Percentiles rank a stretch among this genome's conserved stretches.
phyloP scores from a whole-genome alignment of 148 eudicot genomes.

The Silene latifolia region DNA sequence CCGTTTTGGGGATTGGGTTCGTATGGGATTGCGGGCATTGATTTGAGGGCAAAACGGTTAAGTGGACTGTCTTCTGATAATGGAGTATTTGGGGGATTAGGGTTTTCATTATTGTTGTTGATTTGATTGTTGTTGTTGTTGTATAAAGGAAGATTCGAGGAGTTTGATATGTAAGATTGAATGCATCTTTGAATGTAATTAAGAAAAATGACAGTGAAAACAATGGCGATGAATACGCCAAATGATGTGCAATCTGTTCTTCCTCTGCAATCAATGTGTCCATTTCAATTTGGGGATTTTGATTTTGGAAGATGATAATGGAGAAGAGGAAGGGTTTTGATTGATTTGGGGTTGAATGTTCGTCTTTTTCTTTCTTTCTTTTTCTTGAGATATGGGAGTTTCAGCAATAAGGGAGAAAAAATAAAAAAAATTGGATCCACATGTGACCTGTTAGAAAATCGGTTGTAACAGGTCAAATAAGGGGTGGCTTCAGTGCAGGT shows the following conservation, averaged over 20 bases:
- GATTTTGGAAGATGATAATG: too few species aligned
- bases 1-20: not conserved
- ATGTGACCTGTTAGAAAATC: too few species aligned
- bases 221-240: not conserved
- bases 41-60: slow-evolving; percentile 14
- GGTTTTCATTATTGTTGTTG: not conserved
- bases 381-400: too few species aligned
- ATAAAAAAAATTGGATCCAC: too few species aligned
- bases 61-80: slow-evolving; percentile 1
- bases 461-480: too few species aligned
- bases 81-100: not conserved
- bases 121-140: not conserved
- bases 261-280: slow-evolving; percentile 8
- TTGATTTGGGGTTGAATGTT: too few species aligned
- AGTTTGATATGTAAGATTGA: not conserved
- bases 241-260: slow-evolving; percentile 13
- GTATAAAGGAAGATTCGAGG: not conserved
- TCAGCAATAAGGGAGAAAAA: too few species aligned
- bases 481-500: too few species aligned
- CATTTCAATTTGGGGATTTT: not conserved
- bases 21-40: slow-evolving; percentile 15
- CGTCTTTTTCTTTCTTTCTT: too few species aligned
- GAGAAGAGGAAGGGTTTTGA: not conserved
- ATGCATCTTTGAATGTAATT: slow-evolving; percentile 14
- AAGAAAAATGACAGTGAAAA: slow-evolving; percentile 7